Evolutionary conservation across 768 basidiomycete genomes (phyloP), one percentile per base, ranked within the genome.

Genomic region (Porpolomopsis calyptriformis): DNA sequence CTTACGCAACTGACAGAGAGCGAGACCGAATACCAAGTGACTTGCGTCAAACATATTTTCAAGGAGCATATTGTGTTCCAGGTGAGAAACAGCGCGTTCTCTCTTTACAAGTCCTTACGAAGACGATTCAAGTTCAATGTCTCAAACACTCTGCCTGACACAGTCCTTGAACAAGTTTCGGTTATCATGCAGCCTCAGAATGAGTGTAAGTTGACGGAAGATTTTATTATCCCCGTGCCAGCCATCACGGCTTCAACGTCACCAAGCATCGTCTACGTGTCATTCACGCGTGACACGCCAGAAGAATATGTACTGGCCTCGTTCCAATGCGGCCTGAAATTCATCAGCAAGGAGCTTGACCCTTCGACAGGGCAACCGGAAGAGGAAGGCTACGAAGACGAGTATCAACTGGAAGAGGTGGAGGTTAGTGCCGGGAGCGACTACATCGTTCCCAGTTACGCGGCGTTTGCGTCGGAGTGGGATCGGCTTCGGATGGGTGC

Each of bases 361-460:
- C 96, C 96, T 10, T 76, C 85, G 37, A 93, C 87, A 11, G 93
- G 93, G 19, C 82, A 88, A 57, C 96, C 96, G 7, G 96, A 99
- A 64, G 90, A 87, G 52, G 93, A 96, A 45, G 96, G 96, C n/a
- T 99, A 98, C 63, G 88, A 92, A 59, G 96, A 98, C 67, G 94
- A 98, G 64, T 99, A 99, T 64, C 88, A 90, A 63, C 69, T 97
- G 35, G 96, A 99, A 63, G 96, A 98, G 50, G 78, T 96, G 47
- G 96, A 98, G 61, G 71, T 99, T 44, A 82, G 84, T 49, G 93
- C 89, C 9, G 86, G 84, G 24, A 82, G 84, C 2, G 94, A 98
- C 68, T 99, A 94, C 63, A 87, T 99, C 57, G 70, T 93, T 33
- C 94, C 96, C n/a, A 92, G 77, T 54, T 98, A 97, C 57, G 80